A percentile compares a stretch with the other conserved stretches of the same genome.
phyloP scores from a whole-genome alignment of 192 early-diverging fungal genomes.

The Podila minutissima region DNA sequence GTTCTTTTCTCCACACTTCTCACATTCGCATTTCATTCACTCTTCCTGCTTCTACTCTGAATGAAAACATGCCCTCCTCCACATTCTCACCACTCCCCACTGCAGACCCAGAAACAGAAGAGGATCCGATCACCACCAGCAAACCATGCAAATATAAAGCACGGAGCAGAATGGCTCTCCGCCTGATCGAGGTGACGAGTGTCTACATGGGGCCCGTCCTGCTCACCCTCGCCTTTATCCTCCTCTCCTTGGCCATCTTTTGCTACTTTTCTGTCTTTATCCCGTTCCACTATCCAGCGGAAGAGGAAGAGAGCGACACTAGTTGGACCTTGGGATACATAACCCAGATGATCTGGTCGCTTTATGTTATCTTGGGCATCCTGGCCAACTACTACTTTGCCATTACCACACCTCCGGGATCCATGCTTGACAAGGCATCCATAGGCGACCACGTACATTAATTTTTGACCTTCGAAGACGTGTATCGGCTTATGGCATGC shows the following conservation, averaged over 20 bases:
- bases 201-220: constrained; percentile 57
- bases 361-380: constrained; percentile 62
- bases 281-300: constrained; percentile 49
- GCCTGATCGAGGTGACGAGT: constrained; percentile 28
- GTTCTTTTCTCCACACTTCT: background rate
- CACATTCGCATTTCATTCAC: background rate
- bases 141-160: constrained; percentile 2
- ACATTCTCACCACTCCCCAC: constrained; percentile 12
- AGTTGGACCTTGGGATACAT: constrained; percentile 34
- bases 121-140: constrained; percentile 11
- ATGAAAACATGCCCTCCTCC: background rate
- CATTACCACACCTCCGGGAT: constrained; percentile 62
- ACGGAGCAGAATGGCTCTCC: constrained; percentile 1
- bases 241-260: constrained; percentile 52
- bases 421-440: constrained; percentile 24
- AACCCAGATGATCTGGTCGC: constrained; percentile 37
- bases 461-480: background rate
- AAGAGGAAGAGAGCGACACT: background rate
- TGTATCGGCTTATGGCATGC: background rate
- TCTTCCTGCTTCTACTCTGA: background rate
- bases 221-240: constrained; percentile 52
- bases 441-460: background rate
- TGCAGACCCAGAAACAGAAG: constrained; percentile 1
- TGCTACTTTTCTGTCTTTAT: constrained; percentile 58
- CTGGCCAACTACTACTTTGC: constrained; percentile 67